Percentiles rank a stretch among this genome's conserved stretches.
These are phyloP conservation scores for Colletotrichum sidae DNA, from an alignment of 2,329 filamentous ascomycete species.

Conservation along the genomic window DNA sequence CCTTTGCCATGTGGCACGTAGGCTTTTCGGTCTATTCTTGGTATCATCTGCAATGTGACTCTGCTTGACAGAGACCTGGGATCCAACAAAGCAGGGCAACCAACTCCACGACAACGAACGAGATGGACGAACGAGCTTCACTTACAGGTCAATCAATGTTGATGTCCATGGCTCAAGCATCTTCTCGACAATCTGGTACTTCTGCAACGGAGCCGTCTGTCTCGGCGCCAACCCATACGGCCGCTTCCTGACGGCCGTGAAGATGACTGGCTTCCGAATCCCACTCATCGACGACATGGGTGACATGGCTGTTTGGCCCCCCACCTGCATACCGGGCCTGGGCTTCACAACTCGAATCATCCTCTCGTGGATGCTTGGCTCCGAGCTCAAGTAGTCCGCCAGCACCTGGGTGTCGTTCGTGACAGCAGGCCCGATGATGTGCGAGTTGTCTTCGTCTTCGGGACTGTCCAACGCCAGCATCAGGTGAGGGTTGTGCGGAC, in stretches of 20 bases:
- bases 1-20: too few relatives aligned
- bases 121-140: neutral
- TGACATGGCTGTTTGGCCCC: constrained; percentile 13
- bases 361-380: constrained; percentile 43
- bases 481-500: constrained; percentile 39
- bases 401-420: constrained; percentile 71
- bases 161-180: constrained; percentile 66
- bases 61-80: too few relatives aligned
- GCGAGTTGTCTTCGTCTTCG: constrained; percentile 56
- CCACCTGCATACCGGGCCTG: constrained; percentile 16
- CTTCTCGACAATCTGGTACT: constrained; percentile 68
- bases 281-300: constrained; percentile 20
- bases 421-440: constrained; percentile 70
- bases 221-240: constrained; percentile 55
- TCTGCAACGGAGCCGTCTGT: constrained; percentile 54
- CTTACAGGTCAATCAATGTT: constrained; percentile 62
- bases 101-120: too few relatives aligned
- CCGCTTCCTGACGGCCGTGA: constrained; percentile 58
- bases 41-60: neutral
- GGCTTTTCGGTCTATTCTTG: neutral
- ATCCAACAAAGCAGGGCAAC: neutral
- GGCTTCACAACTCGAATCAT: constrained; percentile 39
- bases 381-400: constrained; percentile 64
- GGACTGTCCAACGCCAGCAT: constrained; percentile 42
- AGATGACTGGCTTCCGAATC: constrained; percentile 52